These are phyloP conservation scores for Aspergillus bombycis DNA, from an alignment of 2,329 filamentous ascomycete species.

Conservation along the genomic window DNA sequence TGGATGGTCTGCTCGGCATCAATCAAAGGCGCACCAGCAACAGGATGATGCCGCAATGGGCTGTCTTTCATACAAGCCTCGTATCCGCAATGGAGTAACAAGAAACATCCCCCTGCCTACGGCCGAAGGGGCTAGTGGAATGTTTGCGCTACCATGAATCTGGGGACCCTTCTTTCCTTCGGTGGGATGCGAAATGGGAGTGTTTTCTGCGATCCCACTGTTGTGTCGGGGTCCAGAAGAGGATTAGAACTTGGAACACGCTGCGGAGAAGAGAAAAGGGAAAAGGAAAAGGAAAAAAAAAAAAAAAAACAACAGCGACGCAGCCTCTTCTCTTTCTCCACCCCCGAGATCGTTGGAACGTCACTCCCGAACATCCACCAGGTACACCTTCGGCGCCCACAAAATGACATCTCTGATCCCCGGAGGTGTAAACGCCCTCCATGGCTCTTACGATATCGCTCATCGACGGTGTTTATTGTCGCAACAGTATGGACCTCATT, in stretches of 20 bases:
- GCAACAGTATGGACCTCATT: constrained; percentile 53
- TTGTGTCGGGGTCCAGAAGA: not conserved
- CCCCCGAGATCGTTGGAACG: constrained; percentile 1
- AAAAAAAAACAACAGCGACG: not conserved
- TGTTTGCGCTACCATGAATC: not conserved
- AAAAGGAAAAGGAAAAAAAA: not conserved
- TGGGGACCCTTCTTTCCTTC: not conserved
- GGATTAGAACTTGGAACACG: not conserved
- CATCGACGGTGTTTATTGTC: constrained; percentile 62
- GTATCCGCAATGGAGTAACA: not conserved
- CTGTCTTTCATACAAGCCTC: not conserved
- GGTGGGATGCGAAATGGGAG: not conserved
- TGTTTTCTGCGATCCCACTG: not conserved
- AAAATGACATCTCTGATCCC: not conserved
- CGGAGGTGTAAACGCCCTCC: constrained; percentile 20
- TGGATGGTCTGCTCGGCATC: not conserved
- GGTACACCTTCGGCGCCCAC: not conserved
- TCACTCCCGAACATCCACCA: not conserved
- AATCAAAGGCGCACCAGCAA: not conserved
- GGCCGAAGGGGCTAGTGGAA: not conserved
- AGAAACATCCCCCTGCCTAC: not conserved
- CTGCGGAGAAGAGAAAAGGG: not conserved
- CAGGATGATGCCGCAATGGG: not conserved
- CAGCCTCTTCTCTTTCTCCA: not conserved
- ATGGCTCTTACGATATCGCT: constrained; percentile 54